Base-by-base conservation (phyloP, 2,329 filamentous ascomycete genomes). In the Fusarium lyarnte region DNA sequence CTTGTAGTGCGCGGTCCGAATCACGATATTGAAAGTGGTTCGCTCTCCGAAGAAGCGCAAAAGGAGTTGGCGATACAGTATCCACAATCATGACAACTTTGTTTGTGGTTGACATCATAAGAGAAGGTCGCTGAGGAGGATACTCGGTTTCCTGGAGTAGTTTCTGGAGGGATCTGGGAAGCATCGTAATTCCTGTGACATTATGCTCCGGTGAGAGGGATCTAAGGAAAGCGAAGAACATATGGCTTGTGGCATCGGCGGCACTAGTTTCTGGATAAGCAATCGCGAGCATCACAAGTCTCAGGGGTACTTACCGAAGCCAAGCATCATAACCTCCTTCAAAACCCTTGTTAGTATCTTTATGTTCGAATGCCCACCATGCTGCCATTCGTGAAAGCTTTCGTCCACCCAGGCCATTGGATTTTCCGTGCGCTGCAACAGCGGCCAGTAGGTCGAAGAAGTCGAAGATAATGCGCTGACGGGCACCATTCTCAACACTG, bases 361-460 rank as follows among this genome's bases (percentile, higher is more conserved):
- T 89, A 74, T 97, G 94, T 78, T 98, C 95, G 80, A 99, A 99
- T 2, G 95, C 94, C 96, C 96, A 99, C 96, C 96, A 99, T 49
- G 95, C 94, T 43, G 95, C 96, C 88, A 97, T 94, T 74, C 96
- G 90, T 14, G 96, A 98, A 60, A 99, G 88, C 81, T 98, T 98
- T 72, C 95, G 91, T 31, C 96, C 96, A 68, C 94, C 94, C 71
- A 99, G 89, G 46, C 96, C 96, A 80, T 99, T 99, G 60, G 87
- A 90, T 84, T 98, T 98, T 74, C 94, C 94, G 78, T 98, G 94
- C 19, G 96, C 96, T 38, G 96, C 95, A 76, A 98, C 90, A 12
- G 95, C 94, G 7, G 95, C 91, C 47, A 99, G 84, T 2, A 99
- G 89, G 77, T 98, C 95, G 82, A 98, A 99, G 83, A 97, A 98